phyloP scores from a whole-genome alignment of 495 filamentous ascomycete genomes.

The Pseudevernia furfuracea region DNA sequence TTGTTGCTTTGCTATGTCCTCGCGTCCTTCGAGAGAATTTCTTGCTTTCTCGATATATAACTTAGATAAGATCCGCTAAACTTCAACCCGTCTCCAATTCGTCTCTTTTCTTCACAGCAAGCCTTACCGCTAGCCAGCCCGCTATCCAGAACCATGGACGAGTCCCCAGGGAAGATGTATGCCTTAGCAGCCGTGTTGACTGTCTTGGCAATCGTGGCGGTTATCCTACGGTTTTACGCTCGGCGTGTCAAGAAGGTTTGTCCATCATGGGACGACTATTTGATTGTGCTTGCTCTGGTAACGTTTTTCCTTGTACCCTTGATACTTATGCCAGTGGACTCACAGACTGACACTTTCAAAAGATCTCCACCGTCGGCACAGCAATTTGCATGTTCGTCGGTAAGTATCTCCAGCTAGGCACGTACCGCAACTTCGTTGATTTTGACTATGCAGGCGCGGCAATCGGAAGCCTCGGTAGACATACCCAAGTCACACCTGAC shows the following conservation, averaged over 20 bases:
- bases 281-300: slow-evolving; percentile 28
- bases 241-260: slow-evolving; percentile 21
- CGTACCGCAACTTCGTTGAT: too few relatives aligned
- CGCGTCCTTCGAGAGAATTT: too few relatives aligned
- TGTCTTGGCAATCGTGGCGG: slow-evolving; percentile 6
- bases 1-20: not conserved
- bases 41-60: too few relatives aligned
- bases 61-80: not conserved
- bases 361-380: slow-evolving; percentile 9
- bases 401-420: not conserved
- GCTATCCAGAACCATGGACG: not conserved
- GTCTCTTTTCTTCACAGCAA: not conserved
- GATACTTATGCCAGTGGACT: not conserved
- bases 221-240: slow-evolving; percentile 6
- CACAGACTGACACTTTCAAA: not conserved
- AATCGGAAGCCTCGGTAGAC: slow-evolving; percentile 11
- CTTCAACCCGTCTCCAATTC: not conserved
- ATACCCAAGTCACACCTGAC: slow-evolving; percentile 8
- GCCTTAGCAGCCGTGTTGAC: slow-evolving; percentile 3
- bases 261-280: slow-evolving; percentile 29
- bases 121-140: not conserved
- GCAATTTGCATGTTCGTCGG: slow-evolving; percentile 13
- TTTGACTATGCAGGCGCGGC: slow-evolving; percentile 2
- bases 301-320: not conserved
- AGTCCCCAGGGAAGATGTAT: slow-evolving; percentile 15